Evolutionary conservation across 2,329 filamentous ascomycete genomes (phyloP).

Genomic region (Fusarium nisikadoi): DNA sequence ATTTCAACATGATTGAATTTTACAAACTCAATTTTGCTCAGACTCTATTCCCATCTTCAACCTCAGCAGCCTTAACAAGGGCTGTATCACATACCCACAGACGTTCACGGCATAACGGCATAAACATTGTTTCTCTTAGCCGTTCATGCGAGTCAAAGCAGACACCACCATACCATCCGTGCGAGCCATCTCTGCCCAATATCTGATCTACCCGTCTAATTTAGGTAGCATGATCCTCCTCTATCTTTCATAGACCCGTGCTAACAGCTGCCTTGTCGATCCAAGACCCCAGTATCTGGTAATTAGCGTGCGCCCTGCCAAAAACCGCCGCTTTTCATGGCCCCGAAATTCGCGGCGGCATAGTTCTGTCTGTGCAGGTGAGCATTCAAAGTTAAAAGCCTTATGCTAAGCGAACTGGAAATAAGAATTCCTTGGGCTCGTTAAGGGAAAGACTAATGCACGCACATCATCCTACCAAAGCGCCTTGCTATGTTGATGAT

Average conservation of each 20-base stretch:
- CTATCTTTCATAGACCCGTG: background rate
- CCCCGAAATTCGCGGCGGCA: background rate
- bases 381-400: background rate
- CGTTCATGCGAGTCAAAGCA: conserved; percentile 13
- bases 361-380: background rate
- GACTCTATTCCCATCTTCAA: background rate
- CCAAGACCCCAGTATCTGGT: conserved; percentile 1
- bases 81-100: background rate
- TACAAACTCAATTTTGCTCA: background rate
- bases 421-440: background rate
- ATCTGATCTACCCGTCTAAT: background rate
- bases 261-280: conserved; percentile 7
- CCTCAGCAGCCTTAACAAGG: background rate
- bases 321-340: background rate
- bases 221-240: background rate
- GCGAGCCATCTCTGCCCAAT: conserved; percentile 1
- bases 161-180: background rate
- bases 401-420: background rate
- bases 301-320: conserved; percentile 6
- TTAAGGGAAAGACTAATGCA: background rate
- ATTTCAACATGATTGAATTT: background rate
- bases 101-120: conserved; percentile 1
- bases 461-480: background rate
- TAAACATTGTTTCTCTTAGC: conserved; percentile 1
- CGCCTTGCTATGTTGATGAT: background rate